phyloP scores from a whole-genome alignment of 257 asterid species.

The Fraxinus anomala region DNA sequence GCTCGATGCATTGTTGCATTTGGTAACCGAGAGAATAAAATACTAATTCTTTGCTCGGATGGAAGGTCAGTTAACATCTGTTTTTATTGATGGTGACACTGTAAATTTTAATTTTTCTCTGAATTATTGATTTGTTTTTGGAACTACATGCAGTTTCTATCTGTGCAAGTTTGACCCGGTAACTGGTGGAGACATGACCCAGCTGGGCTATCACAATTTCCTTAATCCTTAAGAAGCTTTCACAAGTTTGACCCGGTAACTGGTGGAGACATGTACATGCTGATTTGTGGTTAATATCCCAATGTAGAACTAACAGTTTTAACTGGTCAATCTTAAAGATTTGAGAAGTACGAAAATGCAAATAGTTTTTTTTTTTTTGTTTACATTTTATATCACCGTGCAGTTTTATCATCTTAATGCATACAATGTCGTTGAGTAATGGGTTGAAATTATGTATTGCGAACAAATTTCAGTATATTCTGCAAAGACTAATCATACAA shows the following conservation, averaged over 20 bases:
- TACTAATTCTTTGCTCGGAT: constrained; percentile 87
- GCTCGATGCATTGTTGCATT: constrained; percentile 73
- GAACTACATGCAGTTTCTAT: constrained; percentile 59
- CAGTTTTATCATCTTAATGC: background rate
- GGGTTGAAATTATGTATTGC: too few species aligned
- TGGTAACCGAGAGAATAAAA: constrained; percentile 86
- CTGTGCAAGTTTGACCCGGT: constrained; percentile 73
- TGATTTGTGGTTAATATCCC: constrained; percentile 29
- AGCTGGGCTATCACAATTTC: constrained; percentile 77
- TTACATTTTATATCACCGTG: background rate
- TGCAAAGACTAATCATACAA: too few species aligned
- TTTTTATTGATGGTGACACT: background rate
- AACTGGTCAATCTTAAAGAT: background rate
- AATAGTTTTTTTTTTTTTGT: background rate
- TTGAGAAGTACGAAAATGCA: background rate
- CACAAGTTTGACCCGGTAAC: too few species aligned
- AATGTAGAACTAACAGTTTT: constrained; percentile 26
- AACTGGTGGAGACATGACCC: constrained; percentile 87
- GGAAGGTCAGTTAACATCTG: constrained; percentile 61
- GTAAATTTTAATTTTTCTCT: background rate
- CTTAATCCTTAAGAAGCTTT: constrained; percentile 68
- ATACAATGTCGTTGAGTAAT: too few species aligned
- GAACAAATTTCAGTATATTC: too few species aligned
- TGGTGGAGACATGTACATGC: constrained; percentile 1
- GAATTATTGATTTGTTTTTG: constrained; percentile 5